Percentiles rank a stretch among this genome's conserved stretches.
Evolutionary conservation across 257 asterid genomes (phyloP).

Genomic region (Petrea volubilis): DNA sequence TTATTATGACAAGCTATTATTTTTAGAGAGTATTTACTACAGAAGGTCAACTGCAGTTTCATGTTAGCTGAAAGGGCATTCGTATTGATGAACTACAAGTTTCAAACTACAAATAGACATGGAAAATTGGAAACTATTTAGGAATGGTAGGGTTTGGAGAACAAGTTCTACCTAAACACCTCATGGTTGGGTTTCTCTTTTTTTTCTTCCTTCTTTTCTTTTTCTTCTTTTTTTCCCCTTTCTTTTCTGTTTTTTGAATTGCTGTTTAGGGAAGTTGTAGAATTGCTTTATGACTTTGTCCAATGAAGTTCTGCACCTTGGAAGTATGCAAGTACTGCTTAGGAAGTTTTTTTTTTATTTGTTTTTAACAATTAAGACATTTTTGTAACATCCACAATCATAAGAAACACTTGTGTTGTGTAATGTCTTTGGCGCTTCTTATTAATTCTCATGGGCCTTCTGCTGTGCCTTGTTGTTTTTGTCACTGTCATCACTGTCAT

Average conservation of each 20-base stretch:
- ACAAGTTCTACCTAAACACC: not conserved
- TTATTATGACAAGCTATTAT: not conserved
- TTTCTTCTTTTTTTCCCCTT: too few relatives aligned
- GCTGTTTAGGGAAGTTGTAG: too few relatives aligned
- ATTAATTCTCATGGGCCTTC: slow-evolving; percentile 1
- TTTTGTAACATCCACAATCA: not conserved
- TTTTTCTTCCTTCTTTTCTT: too few relatives aligned
- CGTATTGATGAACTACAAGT: not conserved
- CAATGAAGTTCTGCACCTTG: too few relatives aligned
- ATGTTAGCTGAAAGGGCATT: not conserved
- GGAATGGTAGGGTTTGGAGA: not conserved
- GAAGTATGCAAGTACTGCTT: not conserved
- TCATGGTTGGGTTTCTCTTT: not conserved
- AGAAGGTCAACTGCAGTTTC: not conserved
- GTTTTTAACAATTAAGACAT: not conserved
- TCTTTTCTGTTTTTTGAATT: too few relatives aligned
- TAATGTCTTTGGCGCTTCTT: not conserved
- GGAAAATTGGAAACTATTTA: not conserved
- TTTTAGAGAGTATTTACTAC: not conserved
- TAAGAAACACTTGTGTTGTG: not conserved
- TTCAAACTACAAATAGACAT: not conserved
- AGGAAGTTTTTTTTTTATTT: not conserved
- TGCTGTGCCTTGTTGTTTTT: not conserved
- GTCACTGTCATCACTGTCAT: too few relatives aligned
- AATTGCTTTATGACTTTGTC: too few relatives aligned